A percentile compares a stretch with the other conserved stretches of the same genome.
Conservation (phyloP, 2,329 filamentous ascomycete genomes). For the Chaetothyriales sp. region DNA sequence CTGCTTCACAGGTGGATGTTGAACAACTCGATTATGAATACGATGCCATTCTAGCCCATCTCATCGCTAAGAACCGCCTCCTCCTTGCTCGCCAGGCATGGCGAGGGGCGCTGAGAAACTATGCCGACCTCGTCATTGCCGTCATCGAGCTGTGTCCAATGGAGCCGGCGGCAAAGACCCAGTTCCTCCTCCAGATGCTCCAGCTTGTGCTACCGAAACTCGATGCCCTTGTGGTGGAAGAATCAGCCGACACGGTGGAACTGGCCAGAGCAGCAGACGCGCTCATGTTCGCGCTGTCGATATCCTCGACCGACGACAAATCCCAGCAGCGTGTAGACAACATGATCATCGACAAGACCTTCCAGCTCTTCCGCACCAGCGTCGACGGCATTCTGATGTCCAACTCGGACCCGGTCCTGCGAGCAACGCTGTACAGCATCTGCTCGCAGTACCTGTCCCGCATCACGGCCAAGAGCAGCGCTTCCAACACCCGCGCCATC, state of each 20-base stretch:
- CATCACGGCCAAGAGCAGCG: constrained; percentile 37
- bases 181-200: constrained; percentile 71
- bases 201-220: constrained; percentile 80
- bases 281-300: constrained; percentile 29
- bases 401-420: constrained; percentile 53
- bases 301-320: constrained; percentile 19
- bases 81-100: constrained; percentile 30
- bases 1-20: constrained; percentile 20
- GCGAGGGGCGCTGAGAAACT: constrained; percentile 58
- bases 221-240: constrained; percentile 57
- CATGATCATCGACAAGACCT: constrained; percentile 73
- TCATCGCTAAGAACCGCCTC: constrained; percentile 28
- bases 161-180: constrained; percentile 52
- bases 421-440: constrained; percentile 80
- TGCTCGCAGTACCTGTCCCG: constrained; percentile 72
- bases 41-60: constrained; percentile 23
- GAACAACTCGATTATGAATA: constrained; percentile 27
- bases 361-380: constrained; percentile 79
- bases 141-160: constrained; percentile 73
- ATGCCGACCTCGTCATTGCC: constrained; percentile 71
- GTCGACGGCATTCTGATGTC: constrained; percentile 61
- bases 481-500: constrained; percentile 27
- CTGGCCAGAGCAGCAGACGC: constrained; percentile 63
- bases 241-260: constrained; percentile 55
- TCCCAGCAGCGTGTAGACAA: constrained; percentile 40